phyloP scores from a whole-genome alignment of 192 early-diverging fungal species.

The Cetraspora pellucida region DNA sequence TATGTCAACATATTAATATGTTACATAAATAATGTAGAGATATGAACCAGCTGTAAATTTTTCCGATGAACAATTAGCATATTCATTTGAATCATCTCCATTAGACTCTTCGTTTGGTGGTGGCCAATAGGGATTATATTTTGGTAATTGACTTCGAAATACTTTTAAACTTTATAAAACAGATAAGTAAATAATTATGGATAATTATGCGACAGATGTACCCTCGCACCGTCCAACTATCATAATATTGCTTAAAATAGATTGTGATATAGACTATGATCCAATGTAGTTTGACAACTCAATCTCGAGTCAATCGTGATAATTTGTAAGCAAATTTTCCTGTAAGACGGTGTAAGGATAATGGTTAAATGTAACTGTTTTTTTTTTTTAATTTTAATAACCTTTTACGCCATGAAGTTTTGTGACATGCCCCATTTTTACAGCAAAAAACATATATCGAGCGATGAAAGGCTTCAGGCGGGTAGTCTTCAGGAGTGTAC shows the following conservation, averaged over 20 bases:
- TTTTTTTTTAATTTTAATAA: constrained; percentile 1
- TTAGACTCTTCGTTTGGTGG: constrained; percentile 41
- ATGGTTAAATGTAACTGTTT: no score
- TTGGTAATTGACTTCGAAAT: constrained; percentile 76
- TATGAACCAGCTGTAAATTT: constrained; percentile 31
- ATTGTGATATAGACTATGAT: no score
- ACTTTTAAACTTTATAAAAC: constrained; percentile 67
- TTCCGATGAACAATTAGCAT: constrained; percentile 29
- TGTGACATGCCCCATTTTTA: constrained; percentile 83
- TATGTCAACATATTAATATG: constrained; percentile 11
- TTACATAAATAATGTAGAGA: constrained; percentile 10
- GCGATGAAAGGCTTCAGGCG: constrained; percentile 85
- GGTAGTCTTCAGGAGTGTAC: constrained; percentile 91
- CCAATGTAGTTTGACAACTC: no score
- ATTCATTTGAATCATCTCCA: constrained; percentile 42
- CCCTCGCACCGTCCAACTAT: no score
- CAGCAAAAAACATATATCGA: constrained; percentile 93
- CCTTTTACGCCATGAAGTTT: constrained; percentile 55
- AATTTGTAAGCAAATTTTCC: no score
- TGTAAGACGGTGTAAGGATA: no score
- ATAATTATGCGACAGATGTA: no score
- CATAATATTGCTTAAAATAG: no score
- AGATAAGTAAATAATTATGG: no score
- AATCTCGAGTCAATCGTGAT: no score
- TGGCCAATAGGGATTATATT: constrained; percentile 69